Evolutionary conservation across 768 basidiomycete genomes (phyloP).

Genomic region (Boletus huronensis): DNA sequence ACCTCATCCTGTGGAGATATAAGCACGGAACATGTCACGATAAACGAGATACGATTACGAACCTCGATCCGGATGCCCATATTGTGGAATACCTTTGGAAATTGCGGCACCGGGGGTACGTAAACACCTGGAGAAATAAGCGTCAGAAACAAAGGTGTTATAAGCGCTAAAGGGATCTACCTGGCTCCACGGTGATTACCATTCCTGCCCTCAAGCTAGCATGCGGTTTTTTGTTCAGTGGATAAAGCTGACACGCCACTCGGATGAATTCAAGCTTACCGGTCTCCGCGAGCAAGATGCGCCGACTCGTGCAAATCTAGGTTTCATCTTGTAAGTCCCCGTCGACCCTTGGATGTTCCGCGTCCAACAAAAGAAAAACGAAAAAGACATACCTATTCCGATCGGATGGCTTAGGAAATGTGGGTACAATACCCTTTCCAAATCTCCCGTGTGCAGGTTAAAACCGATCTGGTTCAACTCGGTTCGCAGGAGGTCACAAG

Average conservation of each 20-base stretch:
- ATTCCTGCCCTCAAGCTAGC: slow-evolving; percentile 74
- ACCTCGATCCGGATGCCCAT: slow-evolving; percentile 92
- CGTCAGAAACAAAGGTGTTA: not conserved
- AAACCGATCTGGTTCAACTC: slow-evolving; percentile 70
- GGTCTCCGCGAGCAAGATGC: slow-evolving; percentile 50
- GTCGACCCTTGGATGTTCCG: slow-evolving; percentile 5
- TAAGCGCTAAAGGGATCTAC: slow-evolving; percentile 32
- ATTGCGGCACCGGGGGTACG: slow-evolving; percentile 74
- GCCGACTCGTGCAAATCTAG: slow-evolving; percentile 87
- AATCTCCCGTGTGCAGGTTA: slow-evolving; percentile 44
- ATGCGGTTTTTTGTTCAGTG: slow-evolving; percentile 6
- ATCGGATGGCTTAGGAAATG: slow-evolving; percentile 92
- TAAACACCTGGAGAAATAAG: slow-evolving; percentile 59
- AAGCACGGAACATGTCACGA: not conserved
- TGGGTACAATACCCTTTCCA: slow-evolving; percentile 78
- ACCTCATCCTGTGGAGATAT: slow-evolving; percentile 59
- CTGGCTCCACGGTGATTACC: slow-evolving; percentile 92
- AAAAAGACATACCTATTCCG: slow-evolving; percentile 64
- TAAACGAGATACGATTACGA: not conserved
- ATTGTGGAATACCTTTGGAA: slow-evolving; percentile 87
- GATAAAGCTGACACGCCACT: not conserved
- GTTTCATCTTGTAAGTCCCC: slow-evolving; percentile 12
- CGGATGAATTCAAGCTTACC: slow-evolving; percentile 37
- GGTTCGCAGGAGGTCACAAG: slow-evolving; percentile 58
- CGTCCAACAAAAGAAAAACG: not conserved